Evolutionary conservation across 2,329 filamentous ascomycete genomes (phyloP).

Genomic region (Didymella glomerata): DNA sequence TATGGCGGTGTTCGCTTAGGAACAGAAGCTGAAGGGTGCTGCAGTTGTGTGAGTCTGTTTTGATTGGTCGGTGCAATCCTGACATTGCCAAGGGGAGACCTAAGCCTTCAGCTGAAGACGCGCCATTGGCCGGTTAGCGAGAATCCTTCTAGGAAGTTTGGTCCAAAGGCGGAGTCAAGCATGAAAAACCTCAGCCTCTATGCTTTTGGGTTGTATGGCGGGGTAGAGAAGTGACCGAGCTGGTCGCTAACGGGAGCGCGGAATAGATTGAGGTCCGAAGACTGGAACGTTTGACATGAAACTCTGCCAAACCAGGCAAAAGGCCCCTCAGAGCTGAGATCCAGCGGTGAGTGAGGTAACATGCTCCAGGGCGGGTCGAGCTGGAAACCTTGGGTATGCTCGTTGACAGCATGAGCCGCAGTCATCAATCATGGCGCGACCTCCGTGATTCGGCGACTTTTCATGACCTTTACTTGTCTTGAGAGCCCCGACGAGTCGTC

Average conservation of each 20-base stretch:
- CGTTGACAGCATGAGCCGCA: neutral
- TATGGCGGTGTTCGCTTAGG: conserved; percentile 1
- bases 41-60: neutral
- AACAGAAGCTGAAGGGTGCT: neutral
- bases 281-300: neutral
- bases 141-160: neutral
- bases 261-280: neutral
- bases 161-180: neutral
- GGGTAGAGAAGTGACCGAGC: neutral
- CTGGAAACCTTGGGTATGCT: neutral
- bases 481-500: neutral
- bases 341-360: neutral
- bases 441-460: neutral
- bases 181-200: neutral
- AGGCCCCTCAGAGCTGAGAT: neutral
- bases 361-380: neutral
- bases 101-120: neutral
- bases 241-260: neutral
- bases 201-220: neutral
- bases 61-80: conserved; percentile 1
- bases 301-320: neutral
- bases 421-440: neutral
- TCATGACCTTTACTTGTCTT: neutral
- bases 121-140: neutral
- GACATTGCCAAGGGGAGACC: neutral